Evolutionary conservation across 352 stramenopile genomes (phyloP).

Genomic region (Globisporangium viniferum): DNA sequence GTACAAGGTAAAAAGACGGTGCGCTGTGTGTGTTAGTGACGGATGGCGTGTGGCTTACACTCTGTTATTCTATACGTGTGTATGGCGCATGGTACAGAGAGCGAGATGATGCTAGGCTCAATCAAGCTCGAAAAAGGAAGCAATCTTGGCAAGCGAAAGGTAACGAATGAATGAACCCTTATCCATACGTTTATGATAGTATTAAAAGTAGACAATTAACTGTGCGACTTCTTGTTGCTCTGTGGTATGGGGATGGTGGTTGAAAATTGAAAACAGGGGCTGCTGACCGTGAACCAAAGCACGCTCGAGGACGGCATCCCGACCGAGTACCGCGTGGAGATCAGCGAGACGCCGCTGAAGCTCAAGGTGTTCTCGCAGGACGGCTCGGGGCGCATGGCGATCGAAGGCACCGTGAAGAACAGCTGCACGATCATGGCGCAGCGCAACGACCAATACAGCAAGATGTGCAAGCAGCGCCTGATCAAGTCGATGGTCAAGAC

Average conservation of each 20-base stretch:
- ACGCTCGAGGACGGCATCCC: constrained; percentile 76
- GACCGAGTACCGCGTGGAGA: constrained; percentile 80
- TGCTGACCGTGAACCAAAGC: constrained; percentile 73
- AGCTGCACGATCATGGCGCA: constrained; percentile 85
- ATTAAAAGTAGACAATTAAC: background rate
- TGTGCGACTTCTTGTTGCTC: background rate
- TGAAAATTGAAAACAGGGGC: constrained; percentile 32
- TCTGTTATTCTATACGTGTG: constrained; percentile 5
- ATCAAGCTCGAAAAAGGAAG: constrained; percentile 84
- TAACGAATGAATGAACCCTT: constrained; percentile 9
- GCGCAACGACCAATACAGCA: constrained; percentile 83
- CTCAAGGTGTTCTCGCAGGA: constrained; percentile 85
- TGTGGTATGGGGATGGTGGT: constrained; percentile 3
- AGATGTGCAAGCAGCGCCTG: constrained; percentile 77
- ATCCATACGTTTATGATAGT: background rate
- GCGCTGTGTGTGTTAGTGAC: background rate
- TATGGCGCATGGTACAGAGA: constrained; percentile 43
- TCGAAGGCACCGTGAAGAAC: constrained; percentile 85
- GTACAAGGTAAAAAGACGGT: constrained; percentile 50
- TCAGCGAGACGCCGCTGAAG: constrained; percentile 73
- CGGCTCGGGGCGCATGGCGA: constrained; percentile 81
- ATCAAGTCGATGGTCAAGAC: constrained; percentile 88
- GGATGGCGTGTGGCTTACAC: background rate
- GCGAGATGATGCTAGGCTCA: constrained; percentile 77
- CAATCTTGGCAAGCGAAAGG: constrained; percentile 68